These are phyloP conservation scores for Hordeum marinum DNA, from an alignment of 176 grass and related monocot genomes.

Conservation along the genomic window DNA sequence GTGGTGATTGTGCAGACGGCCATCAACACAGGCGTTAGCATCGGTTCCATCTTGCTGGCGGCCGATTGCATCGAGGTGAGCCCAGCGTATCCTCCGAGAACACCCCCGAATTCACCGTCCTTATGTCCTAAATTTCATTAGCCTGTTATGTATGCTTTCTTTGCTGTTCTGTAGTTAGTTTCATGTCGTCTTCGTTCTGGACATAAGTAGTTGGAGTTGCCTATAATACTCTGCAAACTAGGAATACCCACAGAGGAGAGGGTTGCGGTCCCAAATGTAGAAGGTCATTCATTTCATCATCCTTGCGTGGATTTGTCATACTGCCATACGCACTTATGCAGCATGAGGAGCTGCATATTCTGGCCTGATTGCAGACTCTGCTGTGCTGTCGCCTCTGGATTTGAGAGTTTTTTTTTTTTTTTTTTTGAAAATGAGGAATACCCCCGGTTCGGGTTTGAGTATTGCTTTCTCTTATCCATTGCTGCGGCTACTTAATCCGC, in stretches of 20 bases:
- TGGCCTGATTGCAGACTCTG: not conserved
- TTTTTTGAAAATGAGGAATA: too few species aligned
- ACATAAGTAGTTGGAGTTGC: not conserved
- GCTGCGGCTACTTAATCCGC: not conserved
- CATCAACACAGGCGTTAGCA: constrained; percentile 86
- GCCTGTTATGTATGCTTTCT: not conserved
- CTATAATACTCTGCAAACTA: not conserved
- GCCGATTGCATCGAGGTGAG: constrained; percentile 71
- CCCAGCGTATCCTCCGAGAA: constrained; percentile 16
- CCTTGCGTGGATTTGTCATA: not conserved
- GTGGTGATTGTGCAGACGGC: constrained; percentile 68
- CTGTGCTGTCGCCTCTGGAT: constrained; percentile 8
- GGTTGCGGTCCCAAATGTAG: not conserved
- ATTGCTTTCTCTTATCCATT: not conserved
- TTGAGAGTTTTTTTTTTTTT: too few species aligned
- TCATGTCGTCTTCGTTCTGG: not conserved
- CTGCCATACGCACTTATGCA: not conserved
- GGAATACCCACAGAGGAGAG: not conserved
- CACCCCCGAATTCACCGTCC: not conserved
- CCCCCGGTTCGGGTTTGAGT: not conserved
- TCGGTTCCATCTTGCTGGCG: constrained; percentile 83
- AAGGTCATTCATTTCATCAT: not conserved
- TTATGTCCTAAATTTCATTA: not conserved
- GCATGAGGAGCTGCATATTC: not conserved
- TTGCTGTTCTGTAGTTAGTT: not conserved